Evolutionary conservation across 2,329 filamentous ascomycete species (phyloP), one percentile per base, ranked within the genome.

Genomic region (Ophiocordyceps robertsii): DNA sequence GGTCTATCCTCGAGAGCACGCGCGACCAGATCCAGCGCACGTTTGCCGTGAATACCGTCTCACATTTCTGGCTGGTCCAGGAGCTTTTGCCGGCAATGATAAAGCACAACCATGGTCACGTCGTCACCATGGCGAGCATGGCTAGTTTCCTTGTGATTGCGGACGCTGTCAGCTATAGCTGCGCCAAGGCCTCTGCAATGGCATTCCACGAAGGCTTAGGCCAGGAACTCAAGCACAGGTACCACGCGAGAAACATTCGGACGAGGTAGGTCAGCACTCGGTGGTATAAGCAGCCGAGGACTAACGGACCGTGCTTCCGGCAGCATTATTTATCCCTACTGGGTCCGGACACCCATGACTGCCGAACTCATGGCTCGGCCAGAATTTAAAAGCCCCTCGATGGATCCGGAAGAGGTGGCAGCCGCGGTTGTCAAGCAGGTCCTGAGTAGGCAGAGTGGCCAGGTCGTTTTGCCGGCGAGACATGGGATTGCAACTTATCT

Each of bases 51-150:
- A 87, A 86, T 61, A 66, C 73, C 3, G 60, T 85, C 17, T 65
- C 76, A 0, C 76, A 84, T 61, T 84, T 75, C 66, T 76, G 69
- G 59, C 69, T 78, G 3, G 64, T 70, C 0, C 72, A 77, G 51
- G 72, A 81, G 48, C 85, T 85, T 57, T 64, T 87, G 1, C 82
- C 82, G 0, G 54, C 61, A 49, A 82, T 87, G 72, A 62, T 81
- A 38, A 54, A 62, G 21, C 51, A 55, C 6, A 76, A 84, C 63
- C 81, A 86, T 62, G 82, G 82, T 41, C 82, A 83, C 64, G 59
- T 86, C 37, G 75, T 86, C 30, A 85, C 78, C 0, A 72, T 86
- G 11, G 79, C 82, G 13, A 78, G 72, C n/a, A 65, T 77, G 36
- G 80, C 80, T 0, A 73, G 72, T 11, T 83, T 75, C 54, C 55